Percentiles rank a stretch among this genome's conserved stretches.
phyloP scores from a whole-genome alignment of 345 rosid genomes.

The Populus nigra region DNA sequence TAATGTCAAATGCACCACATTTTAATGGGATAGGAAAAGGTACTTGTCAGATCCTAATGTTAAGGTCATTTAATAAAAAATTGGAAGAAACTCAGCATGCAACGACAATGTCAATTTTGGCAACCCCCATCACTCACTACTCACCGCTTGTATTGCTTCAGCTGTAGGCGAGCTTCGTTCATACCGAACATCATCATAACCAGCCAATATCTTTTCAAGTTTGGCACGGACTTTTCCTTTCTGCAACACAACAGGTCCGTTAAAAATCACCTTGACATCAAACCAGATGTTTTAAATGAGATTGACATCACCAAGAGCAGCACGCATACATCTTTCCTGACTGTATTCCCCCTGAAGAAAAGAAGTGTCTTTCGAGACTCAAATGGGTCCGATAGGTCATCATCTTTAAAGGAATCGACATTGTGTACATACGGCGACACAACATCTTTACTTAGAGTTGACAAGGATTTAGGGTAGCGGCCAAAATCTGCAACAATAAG shows the following conservation, averaged over 20 bases:
- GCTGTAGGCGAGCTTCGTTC: slow-evolving; percentile 62
- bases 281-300: not conserved
- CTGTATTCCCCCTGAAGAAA: slow-evolving; percentile 87
- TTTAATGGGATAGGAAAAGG: not conserved
- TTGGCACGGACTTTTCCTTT: slow-evolving; percentile 80
- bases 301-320: not conserved
- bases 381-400: slow-evolving; percentile 52
- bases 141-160: slow-evolving; percentile 69
- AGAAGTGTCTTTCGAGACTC: slow-evolving; percentile 73
- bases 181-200: slow-evolving; percentile 67
- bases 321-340: slow-evolving; percentile 74
- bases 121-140: slow-evolving; percentile 8
- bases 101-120: not conserved
- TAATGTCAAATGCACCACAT: not conserved
- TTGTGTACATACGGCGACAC: slow-evolving; percentile 93
- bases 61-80: not conserved
- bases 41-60: not conserved
- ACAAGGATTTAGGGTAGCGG: slow-evolving; percentile 63
- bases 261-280: slow-evolving; percentile 10
- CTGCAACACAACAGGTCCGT: slow-evolving; percentile 33
- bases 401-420: slow-evolving; percentile 67
- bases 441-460: slow-evolving; percentile 80
- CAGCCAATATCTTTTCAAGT: slow-evolving; percentile 61
- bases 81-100: not conserved
- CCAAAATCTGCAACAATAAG: slow-evolving; percentile 90